These are phyloP conservation scores for Chrysanthemum seticuspe DNA, from an alignment of 129 eudicot species.

Conservation along the genomic window DNA sequence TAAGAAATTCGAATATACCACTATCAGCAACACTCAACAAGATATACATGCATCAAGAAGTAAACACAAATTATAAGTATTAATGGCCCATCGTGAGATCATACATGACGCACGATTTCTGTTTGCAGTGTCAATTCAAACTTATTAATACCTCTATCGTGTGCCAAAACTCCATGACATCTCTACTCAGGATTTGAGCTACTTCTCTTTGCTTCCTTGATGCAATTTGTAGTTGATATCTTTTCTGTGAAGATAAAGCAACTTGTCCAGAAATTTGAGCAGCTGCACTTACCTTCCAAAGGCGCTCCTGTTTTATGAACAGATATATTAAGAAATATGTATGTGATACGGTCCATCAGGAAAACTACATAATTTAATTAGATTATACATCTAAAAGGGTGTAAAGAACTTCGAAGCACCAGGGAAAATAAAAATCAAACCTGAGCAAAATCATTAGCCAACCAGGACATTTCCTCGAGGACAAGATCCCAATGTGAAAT, in stretches of 20 bases:
- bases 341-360: too few species aligned
- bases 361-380: background rate
- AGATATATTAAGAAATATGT: background rate
- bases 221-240: constrained; percentile 37
- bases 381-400: constrained; percentile 3
- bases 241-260: constrained; percentile 51
- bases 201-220: constrained; percentile 45
- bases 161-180: constrained; percentile 84
- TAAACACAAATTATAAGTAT: constrained; percentile 5
- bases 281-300: constrained; percentile 83
- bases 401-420: constrained; percentile 10
- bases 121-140: constrained; percentile 1
- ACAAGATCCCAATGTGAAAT: constrained; percentile 87
- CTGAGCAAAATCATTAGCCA: constrained; percentile 98
- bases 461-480: constrained; percentile 89
- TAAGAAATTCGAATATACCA: background rate
- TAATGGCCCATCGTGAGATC: constrained; percentile 1
- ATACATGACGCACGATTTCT: constrained; percentile 13
- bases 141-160: constrained; percentile 40
- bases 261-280: constrained; percentile 55
- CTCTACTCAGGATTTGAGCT: constrained; percentile 59
- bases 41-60: background rate
- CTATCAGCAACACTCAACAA: constrained; percentile 1
- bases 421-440: constrained; percentile 33
- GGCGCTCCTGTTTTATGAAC: constrained; percentile 56